phyloP scores from a whole-genome alignment of 192 early-diverging fungal species.

The Coemansia sp. region DNA sequence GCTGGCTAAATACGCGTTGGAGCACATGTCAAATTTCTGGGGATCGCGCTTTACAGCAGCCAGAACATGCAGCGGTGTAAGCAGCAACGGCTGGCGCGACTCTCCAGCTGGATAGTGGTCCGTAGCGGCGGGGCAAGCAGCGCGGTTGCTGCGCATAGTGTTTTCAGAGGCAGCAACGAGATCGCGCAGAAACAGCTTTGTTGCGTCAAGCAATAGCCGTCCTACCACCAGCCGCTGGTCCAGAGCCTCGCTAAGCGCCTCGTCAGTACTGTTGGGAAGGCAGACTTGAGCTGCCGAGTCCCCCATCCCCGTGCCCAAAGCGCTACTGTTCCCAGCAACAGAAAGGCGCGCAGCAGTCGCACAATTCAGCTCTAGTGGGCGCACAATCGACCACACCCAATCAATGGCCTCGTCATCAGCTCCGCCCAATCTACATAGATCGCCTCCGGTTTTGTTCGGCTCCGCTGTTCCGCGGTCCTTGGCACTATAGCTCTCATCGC shows the following conservation, averaged over 20 bases:
- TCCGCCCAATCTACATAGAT: neutral
- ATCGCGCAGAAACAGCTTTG: constrained; percentile 46
- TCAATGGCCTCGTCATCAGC: constrained; percentile 26
- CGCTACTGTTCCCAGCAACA: neutral
- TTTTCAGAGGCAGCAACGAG: constrained; percentile 28
- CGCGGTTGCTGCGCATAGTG: constrained; percentile 30
- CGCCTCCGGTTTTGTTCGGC: neutral
- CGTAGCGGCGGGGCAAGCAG: constrained; percentile 1
- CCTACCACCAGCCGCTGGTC: constrained; percentile 47
- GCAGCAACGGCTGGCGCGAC: constrained; percentile 20
- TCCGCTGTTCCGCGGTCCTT: neutral
- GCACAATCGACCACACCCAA: constrained; percentile 44
- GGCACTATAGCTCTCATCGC: neutral
- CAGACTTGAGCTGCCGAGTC: constrained; percentile 5
- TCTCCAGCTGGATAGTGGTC: neutral
- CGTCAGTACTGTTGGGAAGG: constrained; percentile 35
- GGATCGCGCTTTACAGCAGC: constrained; percentile 36
- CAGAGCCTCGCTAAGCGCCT: constrained; percentile 29
- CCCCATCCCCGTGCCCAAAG: neutral
- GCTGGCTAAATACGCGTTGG: constrained; percentile 32
- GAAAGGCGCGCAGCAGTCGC: constrained; percentile 43
- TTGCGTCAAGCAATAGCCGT: constrained; percentile 29
- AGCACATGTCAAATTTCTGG: constrained; percentile 41
- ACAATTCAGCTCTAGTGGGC: constrained; percentile 40
- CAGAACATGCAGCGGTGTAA: constrained; percentile 45